Base-by-base conservation (phyloP, 441 rosid genomes). In the Metrosideros polymorpha region DNA sequence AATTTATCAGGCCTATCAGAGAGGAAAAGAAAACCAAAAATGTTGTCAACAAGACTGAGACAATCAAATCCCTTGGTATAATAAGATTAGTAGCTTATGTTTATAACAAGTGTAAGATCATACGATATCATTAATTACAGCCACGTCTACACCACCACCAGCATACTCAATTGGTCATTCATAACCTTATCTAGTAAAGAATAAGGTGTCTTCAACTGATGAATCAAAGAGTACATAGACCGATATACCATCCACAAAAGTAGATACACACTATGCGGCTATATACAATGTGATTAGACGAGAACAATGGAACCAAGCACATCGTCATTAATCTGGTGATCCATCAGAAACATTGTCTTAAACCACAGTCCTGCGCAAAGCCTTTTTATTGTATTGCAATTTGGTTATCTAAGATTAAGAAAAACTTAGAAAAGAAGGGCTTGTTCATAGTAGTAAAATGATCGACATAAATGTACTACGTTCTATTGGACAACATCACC, bases 1-100 rank as follows among this genome's bases (percentile, higher is more conserved):
- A 93, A 93, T 61, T 88, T 91, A 86, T 90, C 93, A 14, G 96
- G 96, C 94, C 96, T 94, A 87, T 45, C 84, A 86, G 84, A 87
- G 77, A 86, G 82, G 84, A 53, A 47, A n/a, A 53, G 84, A 27
- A 86, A 47, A 75, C 84, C 53, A 51, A 9, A 53, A 85, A 51
- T 25, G 61, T 85, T 43, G 57, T 39, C 42, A 19, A 82, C 32
- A 25, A 75, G 50, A 71, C 47, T 22, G 47, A 22, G 42, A 17
- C n/a, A 71, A 71, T 42, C 8, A 39, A 71, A 71, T 71, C 47
- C 79, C 79, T 29, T 29, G 39, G 39, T 29, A 61, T 29, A 61
- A 61, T 7, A 22, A 71, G 47, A 71, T 35, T 35, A 35, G 27
- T 1, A 66, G 47, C 47, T 39, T 22, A 35, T 22, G n/a, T 35